Evolutionary conservation across 116 monocot species (phyloP), one percentile per base, ranked within the genome.

Genomic region (Zostera marina): DNA sequence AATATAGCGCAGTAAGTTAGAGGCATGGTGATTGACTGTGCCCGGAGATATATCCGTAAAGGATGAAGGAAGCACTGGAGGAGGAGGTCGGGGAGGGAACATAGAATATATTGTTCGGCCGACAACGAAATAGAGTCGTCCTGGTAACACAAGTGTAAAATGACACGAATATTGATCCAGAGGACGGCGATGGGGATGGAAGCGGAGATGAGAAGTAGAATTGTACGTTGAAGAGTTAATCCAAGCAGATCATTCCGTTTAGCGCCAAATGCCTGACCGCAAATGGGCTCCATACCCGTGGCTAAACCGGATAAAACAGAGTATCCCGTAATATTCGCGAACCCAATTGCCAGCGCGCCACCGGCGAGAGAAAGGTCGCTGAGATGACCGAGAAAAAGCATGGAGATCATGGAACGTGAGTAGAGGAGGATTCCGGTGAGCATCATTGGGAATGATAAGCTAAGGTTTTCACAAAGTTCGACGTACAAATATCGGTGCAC

Each of bases 271-370:
- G 76, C 70, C 62, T 76, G 76, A 2, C 71, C 62, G 62, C 76
- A 76, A 32, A 76, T 66, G 57, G 76, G 76, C 59, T 76, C 76
- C 76, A 76, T 76, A 4, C 76, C 76, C 66, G 67, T 62, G 39
- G 76, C 76, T 16, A 76, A 58, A 5, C 76, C 76, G 22, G 76
- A 62, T 13, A 76, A 70, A n/a, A 76, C 71, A 0, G 76, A 76
- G 76, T 76, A 76, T 21, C 76, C 76, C n/a, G 76, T 76, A 62
- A 76, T 76, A 71, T 70, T 76, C 53, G 76, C 71, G 66, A 76
- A 70, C 45, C 71, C 76, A 42, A 76, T 57, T 32, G 71, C 60
- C n/a, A 71, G 76, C 4, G 76, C 56, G 20, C 75, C 75, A 9
- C 70, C 75, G 0, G 75, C 70, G 14, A 75, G 70, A 47, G 55